Base-by-base conservation (phyloP, 352 stramenopile species). In the Paralagenidium karlingii region DNA sequence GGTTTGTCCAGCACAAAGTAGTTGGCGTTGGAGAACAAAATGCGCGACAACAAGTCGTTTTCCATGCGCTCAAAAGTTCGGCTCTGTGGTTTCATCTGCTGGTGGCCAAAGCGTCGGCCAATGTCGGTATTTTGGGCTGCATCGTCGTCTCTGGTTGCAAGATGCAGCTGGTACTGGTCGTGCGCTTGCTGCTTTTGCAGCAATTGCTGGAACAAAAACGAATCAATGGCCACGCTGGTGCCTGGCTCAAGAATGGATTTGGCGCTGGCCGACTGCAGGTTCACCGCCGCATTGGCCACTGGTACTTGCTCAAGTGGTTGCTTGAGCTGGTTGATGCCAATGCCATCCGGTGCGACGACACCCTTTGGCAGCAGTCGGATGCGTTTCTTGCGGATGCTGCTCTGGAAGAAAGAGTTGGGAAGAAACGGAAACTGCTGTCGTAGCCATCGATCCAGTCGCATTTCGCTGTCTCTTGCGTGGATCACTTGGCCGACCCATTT, bases 1-100 rank as follows among this genome's bases (percentile, higher is more conserved):
- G 73, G 73, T 39, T 86, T 86, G 47, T 86, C 58, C 16, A 86
- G 57, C 32, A 79, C 46, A 36, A 82, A 31, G 47, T 60, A 86
- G 37, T 83, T 75, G 28, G 48, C 33, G 46, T 86, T 62, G 16
- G 49, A 30, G 47, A 74, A 67, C 34, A 76, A 39, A 9, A 86
- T 19, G 2, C 69, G 44, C 29, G 53, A 21, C 13, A 63, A 21
- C 26, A 83, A 40, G 0, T 43, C 29, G 21, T 60, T 41, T 25
- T 64, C 38, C 15, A 22, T 22, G 19, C 30, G 3, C 30, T 36
- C 22, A 3, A 22, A 16, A 3, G 30, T 22, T 3, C 7, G 22
- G 18, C 18, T 43, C 13, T 13, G 27, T 40, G 24, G 5, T 51
- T 29, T n/a, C 6, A 13, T 18, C 18, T 13, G n/a, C 34, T 18